Evolutionary conservation across 805 yeast species (phyloP), one percentile per base, ranked within the genome.

Genomic region (Wickerhamomyces queroliae): DNA sequence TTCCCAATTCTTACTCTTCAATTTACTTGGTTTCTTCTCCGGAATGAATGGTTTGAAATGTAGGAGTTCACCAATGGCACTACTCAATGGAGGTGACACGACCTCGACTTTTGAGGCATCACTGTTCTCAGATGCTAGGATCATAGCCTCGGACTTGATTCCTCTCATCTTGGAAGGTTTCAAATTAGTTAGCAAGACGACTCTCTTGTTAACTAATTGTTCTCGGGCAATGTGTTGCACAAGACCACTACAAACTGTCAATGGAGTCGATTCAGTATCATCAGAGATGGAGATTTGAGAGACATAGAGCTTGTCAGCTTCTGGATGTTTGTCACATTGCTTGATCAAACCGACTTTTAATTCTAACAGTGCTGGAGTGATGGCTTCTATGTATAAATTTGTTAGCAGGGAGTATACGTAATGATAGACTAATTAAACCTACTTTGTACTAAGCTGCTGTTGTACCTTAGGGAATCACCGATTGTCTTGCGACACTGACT

Each of bases 151-250:
- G 2, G 84, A 78, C 30, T 51, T 54, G 17, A 73, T 69, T 1
- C 87, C 87, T 44, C 86, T 61, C 73, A 81, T 72, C 52, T 78
- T 78, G 10, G 78, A 67, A 3, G 79, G 72, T 48, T 79, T 80
- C 55, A 81, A 56, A 49, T 81, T 81, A 6, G 72, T 67, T 17
- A 79, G 63, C 2, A 81, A 62, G 1, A 79, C 78, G 3, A 80
- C 81, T 19, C 61, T 50, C 5, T 62, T 56, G 22, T 61, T 50
- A 4, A 60, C 43, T 49, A 81, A 49, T 19, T 64, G 47, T 0
- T 64, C 68, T 6, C 47, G 45, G 0, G 75, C 62, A 2, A 78
- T 50, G 39, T 53, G 61, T 7, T 65, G 64, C 19, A 73, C 80
- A 7, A 81, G 58, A 0, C 87, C 87, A 37, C 83, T 76, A 46